These are phyloP conservation scores for Saitozyma podzolica DNA, from an alignment of 768 basidiomycete genomes.

Conservation along the genomic window DNA sequence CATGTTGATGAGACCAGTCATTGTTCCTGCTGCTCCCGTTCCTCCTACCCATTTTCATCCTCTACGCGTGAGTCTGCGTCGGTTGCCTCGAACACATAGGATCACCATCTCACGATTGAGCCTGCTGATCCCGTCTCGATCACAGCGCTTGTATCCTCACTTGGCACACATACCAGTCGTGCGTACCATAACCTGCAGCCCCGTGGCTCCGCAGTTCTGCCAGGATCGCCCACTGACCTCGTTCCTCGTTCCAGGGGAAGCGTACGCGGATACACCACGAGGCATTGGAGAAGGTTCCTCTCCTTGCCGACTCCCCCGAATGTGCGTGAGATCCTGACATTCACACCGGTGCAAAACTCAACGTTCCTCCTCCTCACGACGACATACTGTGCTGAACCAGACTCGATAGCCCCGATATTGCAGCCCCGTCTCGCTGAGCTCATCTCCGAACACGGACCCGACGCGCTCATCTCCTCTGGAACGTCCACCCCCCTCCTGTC, in stretches of 20 bases:
- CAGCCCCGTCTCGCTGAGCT: background rate
- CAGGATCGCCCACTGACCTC: background rate
- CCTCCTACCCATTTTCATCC: constrained; percentile 9
- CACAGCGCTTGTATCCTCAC: constrained; percentile 17
- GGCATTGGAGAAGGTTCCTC: too few species aligned
- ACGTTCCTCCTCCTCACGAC: too few species aligned
- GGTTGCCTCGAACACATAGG: background rate
- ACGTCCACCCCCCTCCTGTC: constrained; percentile 6
- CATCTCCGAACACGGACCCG: background rate
- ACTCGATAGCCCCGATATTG: too few species aligned
- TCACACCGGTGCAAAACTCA: too few species aligned
- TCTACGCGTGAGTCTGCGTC: constrained; percentile 8
- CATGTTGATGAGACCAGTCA: constrained; percentile 4
- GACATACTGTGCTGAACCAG: too few species aligned
- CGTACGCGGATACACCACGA: too few species aligned
- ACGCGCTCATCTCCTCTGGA: background rate
- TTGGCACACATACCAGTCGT: constrained; percentile 18
- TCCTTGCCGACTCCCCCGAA: too few species aligned
- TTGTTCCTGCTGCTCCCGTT: constrained; percentile 14
- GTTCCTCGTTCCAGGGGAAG: too few species aligned
- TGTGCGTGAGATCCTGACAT: too few species aligned
- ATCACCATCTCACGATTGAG: background rate
- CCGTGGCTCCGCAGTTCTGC: too few species aligned
- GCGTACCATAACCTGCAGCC: background rate
- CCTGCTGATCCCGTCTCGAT: background rate